Conservation (phyloP, 1,284 basidiomycete species). For the Agaricales sp. region DNA sequence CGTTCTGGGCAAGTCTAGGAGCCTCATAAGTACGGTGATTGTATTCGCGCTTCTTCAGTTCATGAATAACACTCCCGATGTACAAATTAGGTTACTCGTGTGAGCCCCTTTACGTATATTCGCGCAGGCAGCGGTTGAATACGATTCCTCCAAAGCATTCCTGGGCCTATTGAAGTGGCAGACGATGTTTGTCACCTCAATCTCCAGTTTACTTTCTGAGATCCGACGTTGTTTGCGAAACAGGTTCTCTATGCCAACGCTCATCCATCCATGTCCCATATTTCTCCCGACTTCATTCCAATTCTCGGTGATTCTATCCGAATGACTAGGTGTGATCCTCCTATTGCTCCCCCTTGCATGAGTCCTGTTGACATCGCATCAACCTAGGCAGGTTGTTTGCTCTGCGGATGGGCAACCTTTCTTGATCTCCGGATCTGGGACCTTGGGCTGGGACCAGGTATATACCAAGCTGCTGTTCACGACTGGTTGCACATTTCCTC, state of each 20-base stretch:
- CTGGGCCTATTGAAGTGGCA: conserved; percentile 25
- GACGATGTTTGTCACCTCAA: conserved; percentile 1
- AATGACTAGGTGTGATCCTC: conserved; percentile 56
- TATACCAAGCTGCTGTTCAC: conserved; percentile 8
- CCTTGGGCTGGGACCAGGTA: conserved; percentile 87
- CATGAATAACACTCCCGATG: too few relatives aligned
- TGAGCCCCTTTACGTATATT: background rate
- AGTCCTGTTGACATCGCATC: conserved; percentile 3
- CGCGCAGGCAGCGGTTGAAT: background rate
- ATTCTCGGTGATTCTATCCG: conserved; percentile 88
- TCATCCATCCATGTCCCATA: conserved; percentile 83
- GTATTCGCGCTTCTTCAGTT: too few relatives aligned
- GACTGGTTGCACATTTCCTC: background rate
- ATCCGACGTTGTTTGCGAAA: conserved; percentile 20
- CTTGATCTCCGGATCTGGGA: conserved; percentile 89
- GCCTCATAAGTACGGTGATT: background rate
- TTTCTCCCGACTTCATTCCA: conserved; percentile 84
- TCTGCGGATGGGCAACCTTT: conserved; percentile 78
- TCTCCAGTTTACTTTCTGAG: background rate
- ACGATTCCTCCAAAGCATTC: conserved; percentile 17
- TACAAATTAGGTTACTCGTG: background rate
- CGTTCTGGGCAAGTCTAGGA: background rate
- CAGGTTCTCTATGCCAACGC: conserved; percentile 67
- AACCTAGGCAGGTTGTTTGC: conserved; percentile 59
- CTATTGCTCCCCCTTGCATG: conserved; percentile 1